Percentiles rank a stretch among this genome's conserved stretches.
These are phyloP conservation scores for Cadophora malorum DNA, from an alignment of 2,329 filamentous ascomycete genomes.

Conservation along the genomic window DNA sequence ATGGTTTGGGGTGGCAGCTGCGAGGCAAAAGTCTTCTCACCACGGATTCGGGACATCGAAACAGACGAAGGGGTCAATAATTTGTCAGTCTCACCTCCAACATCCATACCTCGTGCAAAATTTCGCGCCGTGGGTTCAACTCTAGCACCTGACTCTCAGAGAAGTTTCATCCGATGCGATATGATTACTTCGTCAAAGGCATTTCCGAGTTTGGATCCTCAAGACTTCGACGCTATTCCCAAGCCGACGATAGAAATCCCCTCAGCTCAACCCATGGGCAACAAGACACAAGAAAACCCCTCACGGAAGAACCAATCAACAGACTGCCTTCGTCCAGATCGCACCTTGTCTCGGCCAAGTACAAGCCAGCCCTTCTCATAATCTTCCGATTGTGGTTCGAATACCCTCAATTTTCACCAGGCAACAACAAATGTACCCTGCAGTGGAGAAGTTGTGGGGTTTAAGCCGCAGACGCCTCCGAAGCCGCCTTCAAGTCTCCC, in stretches of 20 bases:
- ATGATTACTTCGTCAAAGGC: not conserved
- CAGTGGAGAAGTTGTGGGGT: not conserved
- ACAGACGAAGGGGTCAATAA: too few species aligned
- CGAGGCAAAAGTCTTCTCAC: too few species aligned
- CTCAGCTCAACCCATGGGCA: not conserved
- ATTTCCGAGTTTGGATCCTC: not conserved
- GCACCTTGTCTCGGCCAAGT: slow-evolving; percentile 1
- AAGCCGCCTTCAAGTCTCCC: not conserved
- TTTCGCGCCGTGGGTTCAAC: not conserved
- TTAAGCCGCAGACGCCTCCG: slow-evolving; percentile 19
- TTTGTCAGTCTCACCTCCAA: not conserved
- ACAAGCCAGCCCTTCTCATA: not conserved
- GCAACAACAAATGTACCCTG: slow-evolving; percentile 15
- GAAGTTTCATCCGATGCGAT: not conserved
- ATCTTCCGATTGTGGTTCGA: not conserved
- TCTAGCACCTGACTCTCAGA: not conserved
- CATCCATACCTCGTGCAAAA: not conserved
- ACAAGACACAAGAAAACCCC: not conserved
- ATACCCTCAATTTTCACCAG: slow-evolving; percentile 5
- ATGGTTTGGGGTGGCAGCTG: too few species aligned
- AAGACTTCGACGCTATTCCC: not conserved
- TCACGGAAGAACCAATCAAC: not conserved
- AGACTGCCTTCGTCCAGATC: not conserved
- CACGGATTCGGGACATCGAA: too few species aligned
- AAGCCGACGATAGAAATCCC: not conserved